Percentiles rank a stretch among this genome's conserved stretches.
These are phyloP conservation scores for Symbiodinium pilosum DNA, from an alignment of 73 alveolate genomes.

Conservation along the genomic window DNA sequence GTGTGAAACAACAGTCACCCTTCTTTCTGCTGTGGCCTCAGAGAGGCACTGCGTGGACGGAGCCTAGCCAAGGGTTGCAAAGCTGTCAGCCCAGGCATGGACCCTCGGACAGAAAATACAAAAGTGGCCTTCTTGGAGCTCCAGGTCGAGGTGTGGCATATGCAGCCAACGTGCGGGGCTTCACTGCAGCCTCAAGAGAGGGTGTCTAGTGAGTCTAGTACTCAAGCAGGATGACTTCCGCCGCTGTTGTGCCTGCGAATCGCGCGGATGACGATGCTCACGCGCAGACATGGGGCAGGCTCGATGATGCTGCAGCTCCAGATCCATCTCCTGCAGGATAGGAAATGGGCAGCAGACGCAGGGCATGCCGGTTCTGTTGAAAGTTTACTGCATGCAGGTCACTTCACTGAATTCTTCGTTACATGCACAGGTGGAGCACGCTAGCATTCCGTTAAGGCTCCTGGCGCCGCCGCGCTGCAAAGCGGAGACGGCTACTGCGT, in stretches of 20 bases:
- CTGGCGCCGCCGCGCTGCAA: conserved; percentile 62
- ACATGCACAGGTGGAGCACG: too few species aligned
- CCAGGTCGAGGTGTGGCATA: conserved; percentile 68
- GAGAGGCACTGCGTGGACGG: too few species aligned
- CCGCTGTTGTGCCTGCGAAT: not conserved
- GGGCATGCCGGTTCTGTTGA: not conserved
- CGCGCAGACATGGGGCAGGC: conserved; percentile 3
- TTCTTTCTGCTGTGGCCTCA: not conserved
- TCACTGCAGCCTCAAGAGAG: not conserved
- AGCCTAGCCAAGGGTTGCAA: not conserved
- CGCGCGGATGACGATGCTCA: not conserved
- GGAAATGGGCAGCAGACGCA: not conserved
- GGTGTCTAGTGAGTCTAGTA: not conserved
- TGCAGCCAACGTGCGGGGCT: conserved; percentile 50
- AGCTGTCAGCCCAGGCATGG: not conserved
- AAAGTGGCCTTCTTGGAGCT: not conserved
- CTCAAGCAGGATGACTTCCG: not conserved
- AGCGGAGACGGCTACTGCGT: conserved; percentile 73
- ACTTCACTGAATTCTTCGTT: too few species aligned
- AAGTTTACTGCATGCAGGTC: too few species aligned
- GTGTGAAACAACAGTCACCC: too few species aligned
- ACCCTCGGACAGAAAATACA: not conserved
- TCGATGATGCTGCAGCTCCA: conserved; percentile 51
- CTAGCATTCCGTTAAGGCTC: not conserved
- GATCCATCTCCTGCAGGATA: conserved; percentile 51